Evolutionary conservation across 768 basidiomycete species (phyloP).

Genomic region (Chalciporus sphaerocephalus): DNA sequence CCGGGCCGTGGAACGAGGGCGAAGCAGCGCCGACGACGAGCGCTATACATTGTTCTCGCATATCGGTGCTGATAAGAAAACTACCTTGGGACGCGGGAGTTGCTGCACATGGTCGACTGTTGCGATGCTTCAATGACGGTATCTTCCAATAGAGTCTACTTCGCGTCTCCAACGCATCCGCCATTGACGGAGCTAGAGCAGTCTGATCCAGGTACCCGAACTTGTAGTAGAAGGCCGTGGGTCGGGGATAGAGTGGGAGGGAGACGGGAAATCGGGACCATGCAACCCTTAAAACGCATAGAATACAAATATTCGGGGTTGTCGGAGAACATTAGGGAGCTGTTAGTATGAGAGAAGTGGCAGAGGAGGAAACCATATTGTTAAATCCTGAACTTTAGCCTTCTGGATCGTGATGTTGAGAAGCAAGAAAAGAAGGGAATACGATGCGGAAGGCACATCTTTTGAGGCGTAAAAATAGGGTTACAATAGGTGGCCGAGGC

Average conservation of each 20-base stretch:
- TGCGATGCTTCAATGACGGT: conserved; percentile 2
- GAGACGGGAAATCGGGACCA: conserved; percentile 8
- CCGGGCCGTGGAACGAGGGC: too few species aligned
- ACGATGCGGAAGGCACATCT: not conserved
- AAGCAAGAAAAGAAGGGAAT: not conserved
- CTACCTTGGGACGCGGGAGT: not conserved
- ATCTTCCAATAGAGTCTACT: not conserved
- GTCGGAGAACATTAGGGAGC: conserved; percentile 3
- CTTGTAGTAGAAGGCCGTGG: conserved; percentile 8
- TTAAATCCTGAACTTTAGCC: not conserved
- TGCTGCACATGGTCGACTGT: not conserved
- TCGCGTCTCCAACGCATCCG: conserved; percentile 24
- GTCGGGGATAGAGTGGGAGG: conserved; percentile 18
- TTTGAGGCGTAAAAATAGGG: conserved; percentile 5
- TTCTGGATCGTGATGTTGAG: conserved; percentile 2
- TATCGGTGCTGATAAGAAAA: conserved; percentile 1
- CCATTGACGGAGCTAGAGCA: conserved; percentile 21
- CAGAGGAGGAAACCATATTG: not conserved
- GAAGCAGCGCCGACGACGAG: not conserved
- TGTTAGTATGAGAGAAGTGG: not conserved
- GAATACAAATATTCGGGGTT: not conserved
- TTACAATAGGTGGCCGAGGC: conserved; percentile 6
- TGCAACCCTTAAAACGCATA: conserved; percentile 5
- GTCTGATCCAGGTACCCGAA: conserved; percentile 10
- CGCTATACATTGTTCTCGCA: not conserved